These are phyloP conservation scores for Davidsoniella australis DNA, from an alignment of 2,329 filamentous ascomycete species.

Conservation along the genomic window DNA sequence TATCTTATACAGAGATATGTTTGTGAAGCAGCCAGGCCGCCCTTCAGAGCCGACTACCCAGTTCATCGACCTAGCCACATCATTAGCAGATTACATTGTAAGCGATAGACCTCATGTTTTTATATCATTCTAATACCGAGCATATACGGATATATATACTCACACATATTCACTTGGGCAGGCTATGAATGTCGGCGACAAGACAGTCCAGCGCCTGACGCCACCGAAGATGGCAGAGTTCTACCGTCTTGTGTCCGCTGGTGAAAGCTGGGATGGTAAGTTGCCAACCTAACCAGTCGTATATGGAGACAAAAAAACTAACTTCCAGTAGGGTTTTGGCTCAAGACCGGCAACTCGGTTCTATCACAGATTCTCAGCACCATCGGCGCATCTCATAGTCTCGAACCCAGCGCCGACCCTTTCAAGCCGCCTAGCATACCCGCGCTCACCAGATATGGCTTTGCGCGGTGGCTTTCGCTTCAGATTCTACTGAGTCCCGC, in stretches of 20 bases:
- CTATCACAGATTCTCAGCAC: conserved; percentile 89
- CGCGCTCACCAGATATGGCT: conserved; percentile 66
- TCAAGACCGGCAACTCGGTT: conserved; percentile 52
- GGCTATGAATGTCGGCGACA: conserved; percentile 42
- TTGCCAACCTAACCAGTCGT: conserved; percentile 1
- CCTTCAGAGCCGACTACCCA: conserved; percentile 6
- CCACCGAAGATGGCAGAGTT: conserved; percentile 60
- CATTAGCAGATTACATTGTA: conserved; percentile 11
- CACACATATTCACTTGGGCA: conserved; percentile 17
- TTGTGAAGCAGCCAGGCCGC: conserved; percentile 6
- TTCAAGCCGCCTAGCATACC: conserved; percentile 65
- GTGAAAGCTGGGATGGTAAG: conserved; percentile 56
- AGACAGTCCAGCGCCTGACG: conserved; percentile 33
- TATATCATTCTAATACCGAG: neutral
- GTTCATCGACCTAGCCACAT: conserved; percentile 8
- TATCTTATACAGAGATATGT: conserved; percentile 11
- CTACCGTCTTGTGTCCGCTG: conserved; percentile 45
- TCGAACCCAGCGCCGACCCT: conserved; percentile 58
- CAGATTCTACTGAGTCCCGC: conserved; percentile 76
- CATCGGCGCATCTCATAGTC: conserved; percentile 73
- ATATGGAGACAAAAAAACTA: neutral
- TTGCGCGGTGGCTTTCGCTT: conserved; percentile 85
- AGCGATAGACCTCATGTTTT: neutral
- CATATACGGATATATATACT: too few species aligned
- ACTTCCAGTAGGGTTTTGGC: conserved; percentile 45